phyloP scores from a whole-genome alignment of 129 eudicot genomes.

The Escallonia herrerae region DNA sequence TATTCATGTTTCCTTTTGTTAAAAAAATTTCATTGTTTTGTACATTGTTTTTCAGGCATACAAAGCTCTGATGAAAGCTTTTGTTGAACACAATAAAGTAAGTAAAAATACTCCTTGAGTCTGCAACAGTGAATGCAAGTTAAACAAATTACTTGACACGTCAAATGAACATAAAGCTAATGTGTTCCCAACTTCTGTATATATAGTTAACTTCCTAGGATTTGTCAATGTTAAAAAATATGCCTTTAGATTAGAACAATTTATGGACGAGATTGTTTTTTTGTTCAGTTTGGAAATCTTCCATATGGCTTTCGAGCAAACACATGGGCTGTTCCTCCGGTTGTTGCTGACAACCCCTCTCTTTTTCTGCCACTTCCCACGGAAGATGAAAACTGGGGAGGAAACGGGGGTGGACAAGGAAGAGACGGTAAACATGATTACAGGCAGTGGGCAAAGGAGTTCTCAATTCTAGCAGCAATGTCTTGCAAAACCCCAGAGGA shows the following conservation, averaged over 20 bases:
- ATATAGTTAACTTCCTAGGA: too few relatives aligned
- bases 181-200: too few relatives aligned
- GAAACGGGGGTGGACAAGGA: slow-evolving; percentile 96
- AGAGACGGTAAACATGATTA: slow-evolving; percentile 67
- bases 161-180: too few relatives aligned
- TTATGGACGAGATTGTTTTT: not conserved
- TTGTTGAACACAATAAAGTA: slow-evolving; percentile 90
- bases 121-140: too few relatives aligned
- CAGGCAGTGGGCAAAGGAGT: slow-evolving; percentile 83
- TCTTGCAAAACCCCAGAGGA: slow-evolving; percentile 96
- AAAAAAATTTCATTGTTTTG: not conserved
- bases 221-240: too few relatives aligned
- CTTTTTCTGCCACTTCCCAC: slow-evolving; percentile 81
- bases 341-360: slow-evolving; percentile 76
- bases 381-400: slow-evolving; percentile 97
- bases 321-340: slow-evolving; percentile 89
- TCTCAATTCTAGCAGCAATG: slow-evolving; percentile 83
- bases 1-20: slow-evolving; percentile 1
- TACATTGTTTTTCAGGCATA: slow-evolving; percentile 77
- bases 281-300: slow-evolving; percentile 88
- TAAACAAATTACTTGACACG: too few relatives aligned
- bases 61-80: slow-evolving; percentile 93
- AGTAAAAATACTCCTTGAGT: slow-evolving; percentile 6
- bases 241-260: not conserved
- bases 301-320: slow-evolving; percentile 96